Evolutionary conservation across 2,329 filamentous ascomycete genomes (phyloP).

Genomic region (Verticillium albo-atrum): DNA sequence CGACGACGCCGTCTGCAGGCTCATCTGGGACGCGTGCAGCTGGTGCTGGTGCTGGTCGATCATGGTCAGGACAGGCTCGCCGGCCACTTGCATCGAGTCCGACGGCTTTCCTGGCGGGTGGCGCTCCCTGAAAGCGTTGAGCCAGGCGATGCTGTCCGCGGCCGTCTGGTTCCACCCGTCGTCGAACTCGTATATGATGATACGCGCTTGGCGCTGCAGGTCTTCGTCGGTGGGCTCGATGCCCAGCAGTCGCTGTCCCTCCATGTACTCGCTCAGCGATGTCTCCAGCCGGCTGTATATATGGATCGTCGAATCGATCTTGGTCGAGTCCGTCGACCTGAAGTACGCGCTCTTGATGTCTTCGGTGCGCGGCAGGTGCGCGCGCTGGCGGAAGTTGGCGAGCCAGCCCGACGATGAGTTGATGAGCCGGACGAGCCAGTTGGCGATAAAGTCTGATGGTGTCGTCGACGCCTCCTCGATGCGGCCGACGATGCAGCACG

Average conservation of each 20-base stretch:
- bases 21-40: background rate
- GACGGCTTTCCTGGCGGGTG: constrained; percentile 19
- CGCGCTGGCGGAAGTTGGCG: constrained; percentile 48
- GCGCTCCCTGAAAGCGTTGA: constrained; percentile 46
- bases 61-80: constrained; percentile 2
- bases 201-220: constrained; percentile 51
- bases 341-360: constrained; percentile 44
- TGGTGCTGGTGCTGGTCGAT: background rate
- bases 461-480: constrained; percentile 47
- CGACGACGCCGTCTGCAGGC: background rate
- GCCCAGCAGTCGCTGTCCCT: constrained; percentile 37
- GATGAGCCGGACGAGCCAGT: constrained; percentile 53
- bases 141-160: constrained; percentile 51
- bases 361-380: constrained; percentile 52
- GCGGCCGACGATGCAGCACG: constrained; percentile 53
- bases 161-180: constrained; percentile 62
- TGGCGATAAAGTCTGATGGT: constrained; percentile 45
- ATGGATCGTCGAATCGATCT: constrained; percentile 56
- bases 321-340: constrained; percentile 47
- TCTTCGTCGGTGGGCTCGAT: constrained; percentile 47
- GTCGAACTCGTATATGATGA: constrained; percentile 59
- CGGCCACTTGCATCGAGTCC: constrained; percentile 2
- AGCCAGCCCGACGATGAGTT: constrained; percentile 50
- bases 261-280: constrained; percentile 51
- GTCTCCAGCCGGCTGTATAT: constrained; percentile 52